A percentile compares a stretch with the other conserved stretches of the same genome.
Conservation (phyloP, 768 basidiomycete species). For the Crucibulum laeve region DNA sequence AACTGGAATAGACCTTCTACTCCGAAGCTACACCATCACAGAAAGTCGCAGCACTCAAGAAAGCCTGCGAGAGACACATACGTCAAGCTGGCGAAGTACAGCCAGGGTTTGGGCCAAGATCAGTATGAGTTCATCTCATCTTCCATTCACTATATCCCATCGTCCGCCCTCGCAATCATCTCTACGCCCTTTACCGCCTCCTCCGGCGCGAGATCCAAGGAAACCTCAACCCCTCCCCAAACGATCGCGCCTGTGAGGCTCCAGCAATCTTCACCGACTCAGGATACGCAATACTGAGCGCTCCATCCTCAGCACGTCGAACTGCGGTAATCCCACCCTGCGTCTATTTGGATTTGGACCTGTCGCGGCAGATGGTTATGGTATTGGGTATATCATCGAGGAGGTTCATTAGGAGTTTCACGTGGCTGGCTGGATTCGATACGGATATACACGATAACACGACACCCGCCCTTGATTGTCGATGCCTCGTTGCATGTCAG, state of each 20-base stretch:
- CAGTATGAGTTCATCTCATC: constrained; percentile 33
- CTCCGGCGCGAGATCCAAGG: constrained; percentile 73
- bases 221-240: constrained; percentile 33
- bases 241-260: constrained; percentile 34
- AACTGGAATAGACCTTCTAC: constrained; percentile 63
- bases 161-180: constrained; percentile 45
- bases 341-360: constrained; percentile 93
- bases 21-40: constrained; percentile 66
- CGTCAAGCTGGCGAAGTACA: constrained; percentile 81
- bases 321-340: constrained; percentile 94
- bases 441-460: too few species aligned
- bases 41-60: constrained; percentile 73
- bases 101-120: constrained; percentile 90
- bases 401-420: too few species aligned
- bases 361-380: constrained; percentile 91
- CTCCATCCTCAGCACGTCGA: constrained; percentile 92
- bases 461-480: too few species aligned
- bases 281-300: constrained; percentile 77
- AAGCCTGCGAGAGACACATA: constrained; percentile 89
- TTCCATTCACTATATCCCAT: neutral
- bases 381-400: constrained; percentile 98
- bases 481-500: too few species aligned
- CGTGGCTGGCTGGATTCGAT: too few species aligned
- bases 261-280: constrained; percentile 77
- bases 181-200: constrained; percentile 95